Conservation (phyloP, 2,329 filamentous ascomycete species). For the Raffaelea arxii region DNA sequence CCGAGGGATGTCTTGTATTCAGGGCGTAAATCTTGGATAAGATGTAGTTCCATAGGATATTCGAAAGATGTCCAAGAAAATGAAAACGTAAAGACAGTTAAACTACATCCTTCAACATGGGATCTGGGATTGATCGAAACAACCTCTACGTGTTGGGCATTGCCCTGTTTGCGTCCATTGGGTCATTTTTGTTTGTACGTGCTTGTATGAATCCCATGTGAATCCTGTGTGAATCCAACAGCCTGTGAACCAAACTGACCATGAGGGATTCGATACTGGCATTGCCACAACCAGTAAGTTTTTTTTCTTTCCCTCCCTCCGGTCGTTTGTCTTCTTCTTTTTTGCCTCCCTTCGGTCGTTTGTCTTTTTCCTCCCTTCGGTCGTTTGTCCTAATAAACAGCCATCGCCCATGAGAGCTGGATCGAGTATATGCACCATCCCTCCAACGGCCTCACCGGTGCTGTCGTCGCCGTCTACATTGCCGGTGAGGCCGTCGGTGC, state of each 20-base stretch:
- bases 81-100: too few species aligned
- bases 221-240: too few species aligned
- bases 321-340: background rate
- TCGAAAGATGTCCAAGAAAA: too few species aligned
- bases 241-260: background rate
- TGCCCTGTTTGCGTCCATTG: constrained; percentile 47
- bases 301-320: background rate
- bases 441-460: constrained; percentile 43
- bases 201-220: background rate
- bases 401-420: constrained; percentile 51
- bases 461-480: constrained; percentile 48
- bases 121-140: background rate
- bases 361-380: background rate
- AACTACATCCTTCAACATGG: too few species aligned
- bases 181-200: constrained; percentile 48
- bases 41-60: too few species aligned
- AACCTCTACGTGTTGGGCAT: constrained; percentile 20
- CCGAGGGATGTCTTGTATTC: too few species aligned
- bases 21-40: too few species aligned
- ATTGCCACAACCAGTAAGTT: constrained; percentile 47
- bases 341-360: background rate
- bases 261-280: constrained; percentile 47
- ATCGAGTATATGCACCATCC: constrained; percentile 48
- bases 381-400: constrained; percentile 19
- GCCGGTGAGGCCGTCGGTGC: constrained; percentile 49